Evolutionary conservation across 2,329 filamentous ascomycete genomes (phyloP).

Genomic region (Rachicladosporium sp.): DNA sequence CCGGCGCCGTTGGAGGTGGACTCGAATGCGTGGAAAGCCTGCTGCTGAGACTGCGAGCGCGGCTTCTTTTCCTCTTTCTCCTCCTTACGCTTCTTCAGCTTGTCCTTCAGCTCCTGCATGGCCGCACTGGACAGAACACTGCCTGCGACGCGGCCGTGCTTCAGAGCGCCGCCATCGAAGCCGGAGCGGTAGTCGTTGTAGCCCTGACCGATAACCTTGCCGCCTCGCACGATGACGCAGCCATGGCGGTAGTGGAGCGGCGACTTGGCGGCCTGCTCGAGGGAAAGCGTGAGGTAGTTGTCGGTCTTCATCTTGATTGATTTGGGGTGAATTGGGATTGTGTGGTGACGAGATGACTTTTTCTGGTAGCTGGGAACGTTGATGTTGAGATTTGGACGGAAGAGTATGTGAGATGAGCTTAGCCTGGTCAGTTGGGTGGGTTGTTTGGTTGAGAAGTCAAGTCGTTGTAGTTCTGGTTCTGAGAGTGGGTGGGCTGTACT

Average conservation of each 20-base stretch:
- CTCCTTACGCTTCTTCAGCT: conserved; percentile 22
- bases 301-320: conserved; percentile 32
- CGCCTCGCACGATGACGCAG: conserved; percentile 39
- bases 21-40: conserved; percentile 30
- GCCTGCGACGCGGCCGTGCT: conserved; percentile 32
- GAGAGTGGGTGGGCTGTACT: no score
- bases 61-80: conserved; percentile 22
- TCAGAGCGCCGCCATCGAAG: conserved; percentile 38
- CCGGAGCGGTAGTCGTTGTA: conserved; percentile 40
- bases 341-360: no score
- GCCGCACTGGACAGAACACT: conserved; percentile 22
- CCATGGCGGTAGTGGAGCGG: conserved; percentile 40
- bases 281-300: conserved; percentile 38
- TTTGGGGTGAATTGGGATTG: no score
- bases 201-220: conserved; percentile 41
- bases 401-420: no score
- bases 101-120: conserved; percentile 28
- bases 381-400: no score
- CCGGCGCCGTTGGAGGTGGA: conserved; percentile 23
- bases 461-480: no score
- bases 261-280: conserved; percentile 39
- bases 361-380: no score
- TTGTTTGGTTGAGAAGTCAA: no score
- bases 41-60: conserved; percentile 15
- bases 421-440: no score